Percentiles rank a stretch among this genome's conserved stretches.
Evolutionary conservation across 1,139 yeast species (phyloP).

Genomic region (Kluyveromyces sp.): DNA sequence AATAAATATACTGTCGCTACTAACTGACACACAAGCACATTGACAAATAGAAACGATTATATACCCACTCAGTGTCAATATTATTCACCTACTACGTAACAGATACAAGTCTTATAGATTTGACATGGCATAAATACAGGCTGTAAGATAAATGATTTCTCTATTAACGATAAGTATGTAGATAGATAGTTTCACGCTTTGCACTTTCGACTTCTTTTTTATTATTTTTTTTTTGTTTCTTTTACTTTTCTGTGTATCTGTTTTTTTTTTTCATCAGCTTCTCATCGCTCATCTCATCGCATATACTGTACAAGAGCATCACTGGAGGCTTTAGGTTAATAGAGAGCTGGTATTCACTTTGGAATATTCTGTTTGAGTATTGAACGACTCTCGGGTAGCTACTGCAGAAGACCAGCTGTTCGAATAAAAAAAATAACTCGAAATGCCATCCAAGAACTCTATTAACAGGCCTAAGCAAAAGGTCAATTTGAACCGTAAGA

Average conservation of each 20-base stretch:
- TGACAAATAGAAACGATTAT: too few species aligned
- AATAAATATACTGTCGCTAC: too few species aligned
- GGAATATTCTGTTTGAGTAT: too few species aligned
- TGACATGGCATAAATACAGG: too few species aligned
- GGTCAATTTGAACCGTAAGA: constrained; percentile 47
- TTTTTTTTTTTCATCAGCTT: constrained; percentile 4
- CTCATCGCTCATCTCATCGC: constrained; percentile 7
- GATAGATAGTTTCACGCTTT: not conserved
- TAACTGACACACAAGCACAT: too few species aligned
- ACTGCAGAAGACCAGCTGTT: too few species aligned
- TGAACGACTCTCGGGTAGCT: too few species aligned
- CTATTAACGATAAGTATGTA: too few species aligned
- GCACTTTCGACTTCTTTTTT: not conserved
- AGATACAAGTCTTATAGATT: too few species aligned
- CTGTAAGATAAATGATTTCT: too few species aligned
- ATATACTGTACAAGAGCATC: not conserved
- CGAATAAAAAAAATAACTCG: not conserved
- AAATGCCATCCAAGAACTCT: constrained; percentile 74
- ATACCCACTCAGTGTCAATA: too few species aligned
- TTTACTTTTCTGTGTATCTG: not conserved
- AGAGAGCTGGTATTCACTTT: not conserved
- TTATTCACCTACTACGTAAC: too few species aligned
- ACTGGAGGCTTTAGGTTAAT: not conserved
- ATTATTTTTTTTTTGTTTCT: not conserved
- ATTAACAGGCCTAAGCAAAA: constrained; percentile 72